Conservation (phyloP, 352 stramenopile genomes). For the Phytopythium vexans region DNA sequence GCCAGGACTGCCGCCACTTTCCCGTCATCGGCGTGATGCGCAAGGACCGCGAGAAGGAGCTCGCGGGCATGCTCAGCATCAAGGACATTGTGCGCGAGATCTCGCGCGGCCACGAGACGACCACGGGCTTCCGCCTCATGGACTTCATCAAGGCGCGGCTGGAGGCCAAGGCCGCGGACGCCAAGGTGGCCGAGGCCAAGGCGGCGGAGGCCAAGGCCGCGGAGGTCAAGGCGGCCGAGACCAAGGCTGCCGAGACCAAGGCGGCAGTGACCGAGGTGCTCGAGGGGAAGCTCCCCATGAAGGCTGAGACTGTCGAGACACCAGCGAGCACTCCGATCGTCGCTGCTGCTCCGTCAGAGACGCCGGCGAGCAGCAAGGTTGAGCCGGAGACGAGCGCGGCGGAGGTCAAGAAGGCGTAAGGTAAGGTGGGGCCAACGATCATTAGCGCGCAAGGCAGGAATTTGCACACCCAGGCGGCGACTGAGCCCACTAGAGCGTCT, state of each 20-base stretch:
- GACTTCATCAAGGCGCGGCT: conserved; percentile 81
- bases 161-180: conserved; percentile 35
- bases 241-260: conserved; percentile 14
- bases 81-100: conserved; percentile 88
- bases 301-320: neutral
- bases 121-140: conserved; percentile 74
- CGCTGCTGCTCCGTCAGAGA: no score
- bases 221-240: conserved; percentile 14
- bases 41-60: conserved; percentile 75
- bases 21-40: conserved; percentile 73
- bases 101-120: conserved; percentile 71
- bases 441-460: conserved; percentile 1
- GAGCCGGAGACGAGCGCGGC: no score
- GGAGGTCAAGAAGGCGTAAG: conserved; percentile 11
- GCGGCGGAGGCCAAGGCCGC: conserved; percentile 14
- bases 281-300: conserved; percentile 7
- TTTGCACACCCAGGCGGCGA: conserved; percentile 4
- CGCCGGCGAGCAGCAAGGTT: no score
- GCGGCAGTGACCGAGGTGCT: conserved; percentile 3
- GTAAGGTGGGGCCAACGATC: conserved; percentile 11
- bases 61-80: conserved; percentile 78
- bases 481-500: neutral
- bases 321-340: neutral
- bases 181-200: conserved; percentile 43
- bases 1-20: conserved; percentile 76